A percentile compares a stretch with the other conserved stretches of the same genome.
phyloP scores from a whole-genome alignment of 192 early-diverging fungal genomes.

The Coemansia sp. region DNA sequence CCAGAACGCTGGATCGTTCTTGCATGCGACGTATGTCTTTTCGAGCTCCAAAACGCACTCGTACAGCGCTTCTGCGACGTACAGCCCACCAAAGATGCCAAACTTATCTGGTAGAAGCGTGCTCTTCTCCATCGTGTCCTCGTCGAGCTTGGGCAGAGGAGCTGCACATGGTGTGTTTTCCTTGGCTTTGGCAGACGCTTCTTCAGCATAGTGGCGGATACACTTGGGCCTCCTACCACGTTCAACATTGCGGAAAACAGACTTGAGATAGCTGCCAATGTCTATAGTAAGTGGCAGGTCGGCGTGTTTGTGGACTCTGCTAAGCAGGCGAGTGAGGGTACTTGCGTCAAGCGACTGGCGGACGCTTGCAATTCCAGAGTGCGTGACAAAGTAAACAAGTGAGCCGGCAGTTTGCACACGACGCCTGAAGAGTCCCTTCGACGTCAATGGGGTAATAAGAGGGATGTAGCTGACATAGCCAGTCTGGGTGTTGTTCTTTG shows the following conservation, averaged over 20 bases:
- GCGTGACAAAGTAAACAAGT: conserved; percentile 94
- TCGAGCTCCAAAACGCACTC: conserved; percentile 93
- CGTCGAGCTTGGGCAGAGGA: conserved; percentile 22
- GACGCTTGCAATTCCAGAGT: conserved; percentile 91
- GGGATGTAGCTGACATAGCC: conserved; percentile 87
- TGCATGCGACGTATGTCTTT: conserved; percentile 76
- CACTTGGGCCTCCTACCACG: conserved; percentile 46
- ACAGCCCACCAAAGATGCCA: conserved; percentile 95
- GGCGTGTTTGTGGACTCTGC: conserved; percentile 76
- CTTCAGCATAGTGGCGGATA: conserved; percentile 56
- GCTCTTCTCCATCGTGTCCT: conserved; percentile 23
- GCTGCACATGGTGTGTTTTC: conserved; percentile 25
- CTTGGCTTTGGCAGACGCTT: conserved; percentile 53
- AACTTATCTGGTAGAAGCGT: conserved; percentile 75
- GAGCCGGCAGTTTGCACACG: too few species aligned
- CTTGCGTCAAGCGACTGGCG: conserved; percentile 63
- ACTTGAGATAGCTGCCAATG: conserved; percentile 87
- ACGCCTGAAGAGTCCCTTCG: too few species aligned
- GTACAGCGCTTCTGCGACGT: conserved; percentile 94
- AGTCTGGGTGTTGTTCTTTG: conserved; percentile 75
- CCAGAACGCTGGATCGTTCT: conserved; percentile 87
- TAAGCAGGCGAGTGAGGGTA: conserved; percentile 65
- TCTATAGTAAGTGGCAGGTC: conserved; percentile 92
- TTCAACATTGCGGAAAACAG: conserved; percentile 75
- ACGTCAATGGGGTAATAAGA: conserved; percentile 90